These are phyloP conservation scores for Cinchona pubescens DNA, from an alignment of 257 asterid species.

Conservation along the genomic window DNA sequence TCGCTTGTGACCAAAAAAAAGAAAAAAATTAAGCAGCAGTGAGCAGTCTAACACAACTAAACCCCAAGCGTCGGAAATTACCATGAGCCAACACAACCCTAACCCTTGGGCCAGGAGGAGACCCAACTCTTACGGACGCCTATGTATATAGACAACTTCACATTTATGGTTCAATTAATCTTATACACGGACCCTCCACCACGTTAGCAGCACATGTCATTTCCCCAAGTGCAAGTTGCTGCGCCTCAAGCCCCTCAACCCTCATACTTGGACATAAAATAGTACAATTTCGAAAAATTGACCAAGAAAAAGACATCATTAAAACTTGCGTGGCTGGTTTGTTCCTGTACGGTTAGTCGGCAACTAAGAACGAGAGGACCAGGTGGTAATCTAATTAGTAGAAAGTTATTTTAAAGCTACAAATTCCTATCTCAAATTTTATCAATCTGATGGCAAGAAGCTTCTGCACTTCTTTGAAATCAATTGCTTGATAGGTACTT, in stretches of 20 bases:
- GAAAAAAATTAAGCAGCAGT: no score
- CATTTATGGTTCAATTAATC: slow-evolving; percentile 2
- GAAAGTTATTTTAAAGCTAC: no score
- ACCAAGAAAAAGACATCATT: neutral
- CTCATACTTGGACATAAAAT: neutral
- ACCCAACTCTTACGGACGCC: neutral
- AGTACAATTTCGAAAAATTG: neutral
- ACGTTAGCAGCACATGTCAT: slow-evolving; percentile 18
- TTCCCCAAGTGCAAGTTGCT: neutral
- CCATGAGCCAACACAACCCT: neutral
- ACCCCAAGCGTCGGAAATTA: neutral
- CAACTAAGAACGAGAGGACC: no score
- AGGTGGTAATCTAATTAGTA: no score
- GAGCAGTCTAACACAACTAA: neutral
- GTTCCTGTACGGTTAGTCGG: no score
- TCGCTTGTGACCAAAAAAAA: no score
- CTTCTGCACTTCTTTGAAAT: neutral
- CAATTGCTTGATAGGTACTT: neutral
- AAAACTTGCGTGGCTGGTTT: no score
- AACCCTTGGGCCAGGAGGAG: neutral
- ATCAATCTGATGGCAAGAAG: no score
- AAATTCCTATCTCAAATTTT: no score
- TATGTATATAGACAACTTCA: neutral
- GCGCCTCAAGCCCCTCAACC: slow-evolving; percentile 1
- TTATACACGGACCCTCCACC: slow-evolving; percentile 13